phyloP scores from a whole-genome alignment of 768 basidiomycete genomes.

The Boletus sp. region DNA sequence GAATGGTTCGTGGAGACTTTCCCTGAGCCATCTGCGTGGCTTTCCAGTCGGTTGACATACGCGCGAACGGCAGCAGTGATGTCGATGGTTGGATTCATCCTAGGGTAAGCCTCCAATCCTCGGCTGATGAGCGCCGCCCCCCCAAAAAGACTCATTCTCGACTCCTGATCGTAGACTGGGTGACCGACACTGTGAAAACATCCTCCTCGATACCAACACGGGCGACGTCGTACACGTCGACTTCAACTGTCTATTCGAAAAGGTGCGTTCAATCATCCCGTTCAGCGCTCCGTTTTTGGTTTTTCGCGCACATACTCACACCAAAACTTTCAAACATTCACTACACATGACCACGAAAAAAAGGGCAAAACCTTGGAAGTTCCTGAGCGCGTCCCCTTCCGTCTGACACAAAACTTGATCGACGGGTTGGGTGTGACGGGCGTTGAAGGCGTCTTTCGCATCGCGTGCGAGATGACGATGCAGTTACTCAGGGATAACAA shows the following conservation, averaged over 20 bases:
- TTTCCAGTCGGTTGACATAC: slow-evolving; percentile 82
- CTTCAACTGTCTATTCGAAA: slow-evolving; percentile 97
- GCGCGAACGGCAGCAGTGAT: slow-evolving; percentile 92
- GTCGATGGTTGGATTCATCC: slow-evolving; percentile 97
- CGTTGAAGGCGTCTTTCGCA: slow-evolving; percentile 91
- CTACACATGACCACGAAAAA: slow-evolving; percentile 23
- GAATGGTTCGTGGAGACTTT: slow-evolving; percentile 98
- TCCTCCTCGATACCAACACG: slow-evolving; percentile 80
- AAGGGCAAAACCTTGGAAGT: slow-evolving; percentile 82
- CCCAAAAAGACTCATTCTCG: neutral
- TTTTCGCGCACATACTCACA: neutral
- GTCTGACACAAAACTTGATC: slow-evolving; percentile 88
- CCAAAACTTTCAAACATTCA: too few relatives aligned
- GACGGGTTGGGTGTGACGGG: slow-evolving; percentile 93
- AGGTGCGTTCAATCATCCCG: slow-evolving; percentile 44
- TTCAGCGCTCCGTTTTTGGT: neutral
- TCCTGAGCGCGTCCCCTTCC: slow-evolving; percentile 90
- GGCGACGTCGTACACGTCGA: slow-evolving; percentile 96
- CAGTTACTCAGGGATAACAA: slow-evolving; percentile 84
- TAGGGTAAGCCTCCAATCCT: slow-evolving; percentile 57
- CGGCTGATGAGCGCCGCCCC: too few relatives aligned
- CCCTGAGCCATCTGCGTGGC: slow-evolving; percentile 94
- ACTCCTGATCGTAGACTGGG: slow-evolving; percentile 61
- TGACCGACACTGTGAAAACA: slow-evolving; percentile 95
- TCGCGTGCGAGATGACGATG: slow-evolving; percentile 88